Conservation (phyloP, 148 eudicot species). For the Rhododendron molle region DNA sequence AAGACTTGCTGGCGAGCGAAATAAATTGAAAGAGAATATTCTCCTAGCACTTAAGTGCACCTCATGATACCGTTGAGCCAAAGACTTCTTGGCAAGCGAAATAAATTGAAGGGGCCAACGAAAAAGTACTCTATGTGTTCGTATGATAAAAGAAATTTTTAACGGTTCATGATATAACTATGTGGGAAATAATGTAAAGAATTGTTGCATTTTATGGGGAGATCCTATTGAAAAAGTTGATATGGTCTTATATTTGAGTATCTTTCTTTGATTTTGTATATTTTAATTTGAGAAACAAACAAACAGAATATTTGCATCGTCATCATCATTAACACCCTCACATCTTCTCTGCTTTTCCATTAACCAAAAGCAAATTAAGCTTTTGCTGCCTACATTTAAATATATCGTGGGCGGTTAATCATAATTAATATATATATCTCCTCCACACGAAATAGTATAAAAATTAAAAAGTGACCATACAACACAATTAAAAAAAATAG, state of each 20-base stretch:
- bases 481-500: too few relatives aligned
- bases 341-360: background rate
- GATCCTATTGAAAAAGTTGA: background rate
- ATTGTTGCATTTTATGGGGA: too few relatives aligned
- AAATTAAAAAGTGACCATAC: too few relatives aligned
- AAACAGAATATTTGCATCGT: background rate
- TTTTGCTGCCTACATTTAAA: background rate
- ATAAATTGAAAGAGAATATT: too few relatives aligned
- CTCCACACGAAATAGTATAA: background rate
- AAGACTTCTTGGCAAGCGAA: background rate
- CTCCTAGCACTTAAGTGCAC: too few relatives aligned
- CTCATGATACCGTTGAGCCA: background rate
- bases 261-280: background rate
- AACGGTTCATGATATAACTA: too few relatives aligned
- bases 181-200: too few relatives aligned
- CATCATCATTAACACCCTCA: background rate
- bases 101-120: background rate
- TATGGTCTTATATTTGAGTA: background rate
- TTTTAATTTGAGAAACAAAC: background rate
- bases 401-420: too few relatives aligned
- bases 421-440: background rate
- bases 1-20: background rate
- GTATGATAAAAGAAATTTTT: background rate
- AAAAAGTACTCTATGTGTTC: background rate
- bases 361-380: background rate